These are phyloP conservation scores for Gloeostereum incarnatum DNA, from an alignment of 768 basidiomycete species.

Conservation along the genomic window DNA sequence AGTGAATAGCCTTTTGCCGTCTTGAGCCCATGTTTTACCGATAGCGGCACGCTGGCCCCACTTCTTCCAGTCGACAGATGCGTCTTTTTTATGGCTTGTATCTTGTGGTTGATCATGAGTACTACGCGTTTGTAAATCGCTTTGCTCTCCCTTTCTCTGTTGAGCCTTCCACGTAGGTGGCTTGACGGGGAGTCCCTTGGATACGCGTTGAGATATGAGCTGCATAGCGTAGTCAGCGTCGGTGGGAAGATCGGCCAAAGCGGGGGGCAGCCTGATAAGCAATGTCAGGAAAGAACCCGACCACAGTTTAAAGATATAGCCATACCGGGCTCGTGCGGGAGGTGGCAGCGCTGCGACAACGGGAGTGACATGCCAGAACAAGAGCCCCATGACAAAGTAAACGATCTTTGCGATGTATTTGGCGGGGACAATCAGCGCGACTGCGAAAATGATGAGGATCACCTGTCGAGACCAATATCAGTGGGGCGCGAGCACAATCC, in stretches of 20 bases:
- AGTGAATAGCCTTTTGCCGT: constrained; percentile 29
- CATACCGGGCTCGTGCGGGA: constrained; percentile 36
- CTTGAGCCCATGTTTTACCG: constrained; percentile 35
- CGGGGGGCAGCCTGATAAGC: constrained; percentile 30
- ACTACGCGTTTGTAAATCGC: background rate
- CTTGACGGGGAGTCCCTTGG: constrained; percentile 39
- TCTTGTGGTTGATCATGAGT: background rate
- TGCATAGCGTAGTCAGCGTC: constrained; percentile 68
- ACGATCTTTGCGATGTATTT: constrained; percentile 37
- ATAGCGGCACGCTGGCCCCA: constrained; percentile 38
- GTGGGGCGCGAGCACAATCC: background rate
- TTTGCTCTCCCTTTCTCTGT: background rate
- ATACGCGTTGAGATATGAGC: constrained; percentile 50
- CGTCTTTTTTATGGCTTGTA: constrained; percentile 4
- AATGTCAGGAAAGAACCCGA: constrained; percentile 2
- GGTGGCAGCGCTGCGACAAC: constrained; percentile 42
- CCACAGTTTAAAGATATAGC: background rate
- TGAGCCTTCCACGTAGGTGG: constrained; percentile 18
- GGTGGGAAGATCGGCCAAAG: constrained; percentile 47
- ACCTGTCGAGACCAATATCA: constrained; percentile 19
- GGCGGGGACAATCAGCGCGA: constrained; percentile 37
- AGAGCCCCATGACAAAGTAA: constrained; percentile 35
- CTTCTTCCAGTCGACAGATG: constrained; percentile 43
- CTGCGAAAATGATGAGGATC: constrained; percentile 25
- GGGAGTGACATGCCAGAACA: constrained; percentile 59